Conservation (phyloP, 139 green algal species). For the Chlorella sorokiniana region DNA sequence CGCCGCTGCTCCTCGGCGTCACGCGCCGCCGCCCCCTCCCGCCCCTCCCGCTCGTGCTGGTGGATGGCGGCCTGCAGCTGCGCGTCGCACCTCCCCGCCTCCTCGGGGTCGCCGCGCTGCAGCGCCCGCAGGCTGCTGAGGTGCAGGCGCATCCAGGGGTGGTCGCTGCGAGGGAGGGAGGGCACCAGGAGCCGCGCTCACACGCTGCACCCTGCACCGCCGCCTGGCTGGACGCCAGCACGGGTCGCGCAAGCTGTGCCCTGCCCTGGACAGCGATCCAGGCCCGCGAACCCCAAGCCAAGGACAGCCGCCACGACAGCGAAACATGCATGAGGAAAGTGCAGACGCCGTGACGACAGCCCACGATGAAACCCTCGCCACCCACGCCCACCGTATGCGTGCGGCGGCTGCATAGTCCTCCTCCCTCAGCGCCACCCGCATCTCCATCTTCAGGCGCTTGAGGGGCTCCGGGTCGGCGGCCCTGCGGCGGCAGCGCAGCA, state of each 20-base stretch:
- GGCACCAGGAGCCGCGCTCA: neutral
- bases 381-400: constrained; percentile 26
- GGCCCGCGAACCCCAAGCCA: no score
- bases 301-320: no score
- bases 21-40: neutral
- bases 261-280: no score
- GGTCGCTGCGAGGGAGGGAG: constrained; percentile 46
- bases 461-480: constrained; percentile 61
- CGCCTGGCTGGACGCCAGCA: no score
- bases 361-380: neutral
- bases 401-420: constrained; percentile 60
- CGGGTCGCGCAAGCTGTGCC: no score
- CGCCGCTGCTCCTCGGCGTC: neutral
- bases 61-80: constrained; percentile 23
- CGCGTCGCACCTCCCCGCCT: constrained; percentile 10
- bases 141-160: constrained; percentile 70
- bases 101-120: constrained; percentile 11
- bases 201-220: neutral
- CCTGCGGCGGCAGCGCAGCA: neutral
- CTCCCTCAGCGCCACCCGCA: constrained; percentile 59
- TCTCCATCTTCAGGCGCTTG: constrained; percentile 74
- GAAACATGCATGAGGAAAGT: neutral
- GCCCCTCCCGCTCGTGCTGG: constrained; percentile 6
- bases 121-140: constrained; percentile 35
- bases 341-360: neutral